Evolutionary conservation across 2,329 filamentous ascomycete genomes (phyloP), one percentile per base, ranked within the genome.

Genomic region (Apiospora kogelbergensis): DNA sequence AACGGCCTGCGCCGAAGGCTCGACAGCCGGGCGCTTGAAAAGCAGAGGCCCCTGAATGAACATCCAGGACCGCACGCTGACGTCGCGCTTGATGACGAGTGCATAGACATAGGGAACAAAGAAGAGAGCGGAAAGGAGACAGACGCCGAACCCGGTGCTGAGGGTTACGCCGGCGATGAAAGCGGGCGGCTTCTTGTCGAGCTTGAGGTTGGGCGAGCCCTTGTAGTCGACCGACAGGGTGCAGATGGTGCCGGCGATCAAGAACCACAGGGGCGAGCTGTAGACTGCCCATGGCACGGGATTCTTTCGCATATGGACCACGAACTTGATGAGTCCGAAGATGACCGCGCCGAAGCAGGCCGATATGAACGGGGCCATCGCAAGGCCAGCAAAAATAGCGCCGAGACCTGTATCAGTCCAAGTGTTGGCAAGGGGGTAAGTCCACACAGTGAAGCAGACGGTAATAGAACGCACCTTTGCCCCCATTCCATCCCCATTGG

Each of bases 191-290:
- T 90, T 91, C 80, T 90, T 88, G 82, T 82, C 84, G 37, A 93
- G 82, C 26, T 86, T 85, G 41, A 93, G 85, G 70, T 84, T 89
- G 33, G 92, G 91, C 10, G 91, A 93, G 42, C 92, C 92, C 85
- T 94, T 94, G 86, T 93, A 94, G 73, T 94, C 91, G 74, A 95
- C 89, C 63, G 90, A 93, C 6, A 95, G 84, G 0, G 91, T 92
- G 81, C 91, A 93, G 75, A 94, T 81, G 69, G 90, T 93, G 68
- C 85, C 90, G 68, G 92, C 91, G 70, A 94, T 87, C 68, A 94
- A 87, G 85, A 94, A 94, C 82, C 90, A 94, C 81, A 92, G 88
- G 11, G 92, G 92, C 1, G 91, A 90, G 66, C 86, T 90, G 81
- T 85, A 93, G 68, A 94, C 87, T 26, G 91, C 91, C 91, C 90